These are phyloP conservation scores for Verticillium zaregamsianum DNA, from an alignment of 2,329 filamentous ascomycete species.

Conservation along the genomic window DNA sequence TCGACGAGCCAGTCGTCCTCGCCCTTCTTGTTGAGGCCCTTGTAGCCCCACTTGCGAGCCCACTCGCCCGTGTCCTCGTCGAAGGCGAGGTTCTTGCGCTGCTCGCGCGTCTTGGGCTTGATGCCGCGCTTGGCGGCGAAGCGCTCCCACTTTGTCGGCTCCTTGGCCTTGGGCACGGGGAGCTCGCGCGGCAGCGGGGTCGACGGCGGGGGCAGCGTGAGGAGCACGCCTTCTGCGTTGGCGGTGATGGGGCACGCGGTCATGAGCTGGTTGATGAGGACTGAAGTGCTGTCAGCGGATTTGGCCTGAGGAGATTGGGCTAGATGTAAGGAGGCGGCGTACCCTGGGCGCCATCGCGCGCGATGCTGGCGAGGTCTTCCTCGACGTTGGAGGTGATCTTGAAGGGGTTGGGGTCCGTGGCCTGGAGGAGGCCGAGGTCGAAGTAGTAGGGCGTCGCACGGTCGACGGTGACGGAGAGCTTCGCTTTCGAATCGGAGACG, in stretches of 20 bases:
- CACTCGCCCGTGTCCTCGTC: constrained; percentile 83
- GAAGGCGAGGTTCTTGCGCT: constrained; percentile 70
- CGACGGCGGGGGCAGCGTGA: constrained; percentile 67
- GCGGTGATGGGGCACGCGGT: constrained; percentile 78
- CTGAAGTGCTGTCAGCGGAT: not conserved
- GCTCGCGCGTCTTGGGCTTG: constrained; percentile 78
- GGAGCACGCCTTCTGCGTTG: constrained; percentile 66
- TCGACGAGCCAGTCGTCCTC: constrained; percentile 89
- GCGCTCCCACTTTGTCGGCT: constrained; percentile 89
- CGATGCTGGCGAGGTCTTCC: constrained; percentile 63
- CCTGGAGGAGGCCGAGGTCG: constrained; percentile 84
- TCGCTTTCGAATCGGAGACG: constrained; percentile 33
- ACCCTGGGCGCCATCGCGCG: constrained; percentile 83
- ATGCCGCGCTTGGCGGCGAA: constrained; percentile 98
- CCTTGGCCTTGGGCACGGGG: constrained; percentile 75
- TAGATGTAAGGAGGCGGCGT: not conserved
- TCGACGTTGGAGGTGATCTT: constrained; percentile 57
- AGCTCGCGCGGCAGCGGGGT: constrained; percentile 86
- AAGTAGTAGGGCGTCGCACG: constrained; percentile 91
- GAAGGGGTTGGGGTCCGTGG: constrained; percentile 82
- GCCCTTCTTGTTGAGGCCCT: constrained; percentile 80
- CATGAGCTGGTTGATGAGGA: constrained; percentile 89
- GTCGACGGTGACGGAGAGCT: constrained; percentile 61
- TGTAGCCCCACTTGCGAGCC: constrained; percentile 93
- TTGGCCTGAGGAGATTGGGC: not conserved